Conservation (phyloP, 176 grass and related monocot species). For the Poa annua region DNA sequence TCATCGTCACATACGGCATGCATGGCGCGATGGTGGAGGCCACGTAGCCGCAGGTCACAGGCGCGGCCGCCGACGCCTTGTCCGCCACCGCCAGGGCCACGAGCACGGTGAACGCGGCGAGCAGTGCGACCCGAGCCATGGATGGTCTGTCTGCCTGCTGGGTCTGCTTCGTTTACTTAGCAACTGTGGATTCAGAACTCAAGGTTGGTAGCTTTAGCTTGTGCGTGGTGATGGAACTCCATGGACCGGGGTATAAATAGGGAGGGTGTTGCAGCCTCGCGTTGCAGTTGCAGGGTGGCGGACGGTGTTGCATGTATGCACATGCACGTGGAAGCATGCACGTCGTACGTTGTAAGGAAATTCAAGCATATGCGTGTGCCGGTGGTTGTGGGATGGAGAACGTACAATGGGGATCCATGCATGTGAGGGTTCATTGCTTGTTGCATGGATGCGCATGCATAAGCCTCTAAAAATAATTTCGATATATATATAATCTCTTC, state of each 20-base stretch:
- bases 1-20: constrained; percentile 42
- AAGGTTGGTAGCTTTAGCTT: background rate
- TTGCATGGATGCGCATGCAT: background rate
- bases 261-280: background rate
- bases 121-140: constrained; percentile 35
- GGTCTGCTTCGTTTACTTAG: background rate
- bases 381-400: constrained; percentile 11
- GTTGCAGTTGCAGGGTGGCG: background rate
- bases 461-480: background rate
- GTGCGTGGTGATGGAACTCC: background rate
- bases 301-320: background rate
- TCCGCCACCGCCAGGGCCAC: constrained; percentile 18
- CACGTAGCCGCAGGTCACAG: constrained; percentile 51
- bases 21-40: constrained; percentile 49
- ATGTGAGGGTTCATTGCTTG: constrained; percentile 14
- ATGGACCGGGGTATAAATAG: constrained; percentile 20
- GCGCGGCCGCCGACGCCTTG: background rate
- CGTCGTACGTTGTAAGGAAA: background rate
- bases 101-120: constrained; percentile 26
- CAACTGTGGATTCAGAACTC: background rate
- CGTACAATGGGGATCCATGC: background rate
- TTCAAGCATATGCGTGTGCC: background rate
- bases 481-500: background rate
- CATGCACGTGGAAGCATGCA: background rate
- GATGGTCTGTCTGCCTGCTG: too few relatives aligned